Evolutionary conservation across 495 filamentous ascomycete genomes (phyloP), one percentile per base, ranked within the genome.

Genomic region (Elasticomyces elasticus): DNA sequence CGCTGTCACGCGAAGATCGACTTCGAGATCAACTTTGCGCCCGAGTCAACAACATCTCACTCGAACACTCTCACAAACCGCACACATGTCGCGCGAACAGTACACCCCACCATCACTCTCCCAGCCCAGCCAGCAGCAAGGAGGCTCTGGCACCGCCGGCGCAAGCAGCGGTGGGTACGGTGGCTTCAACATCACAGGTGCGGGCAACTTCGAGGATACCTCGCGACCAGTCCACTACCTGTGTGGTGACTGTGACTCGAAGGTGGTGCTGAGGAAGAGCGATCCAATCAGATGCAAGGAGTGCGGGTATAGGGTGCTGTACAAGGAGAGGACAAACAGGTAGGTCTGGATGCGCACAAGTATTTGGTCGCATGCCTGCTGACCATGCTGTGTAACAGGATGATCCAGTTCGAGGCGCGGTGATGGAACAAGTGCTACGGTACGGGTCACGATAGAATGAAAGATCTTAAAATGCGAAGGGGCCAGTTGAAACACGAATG

Each of bases 361-460:
- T n/a, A n/a, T n/a, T n/a, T n/a, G n/a, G n/a, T n/a, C n/a, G n/a
- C n/a, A n/a, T n/a, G n/a, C n/a, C n/a, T 59, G 27, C 43, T 62
- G 23, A 40, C n/a, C 35, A 41, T 43, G 38, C 27, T 40, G 40
- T 33, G 27, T 43, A 17, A 41, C 77, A 80, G 82, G 55, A 97
- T 98, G 90, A 90, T 98, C 30, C 92, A 98, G 70, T 98, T 98
- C 64, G 90, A 98, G 72, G 94, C 94, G 46, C 82, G 91, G 62
- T 96, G 35, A 51, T 4, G 38, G 31, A 22, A 24, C 23, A 31
- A 43, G 10, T 7, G 20, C 40, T 43, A 33, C n/a, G n/a, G n/a
- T n/a, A n/a, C n/a, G n/a, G n/a, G n/a, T n/a, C n/a, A n/a, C n/a
- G n/a, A n/a, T n/a, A n/a, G n/a, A n/a, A n/a, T n/a, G n/a, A n/a